Evolutionary conservation across 371 early-diverging fungal genomes (phyloP), one percentile per base, ranked within the genome.

Genomic region (Sporodiniella umbellata): DNA sequence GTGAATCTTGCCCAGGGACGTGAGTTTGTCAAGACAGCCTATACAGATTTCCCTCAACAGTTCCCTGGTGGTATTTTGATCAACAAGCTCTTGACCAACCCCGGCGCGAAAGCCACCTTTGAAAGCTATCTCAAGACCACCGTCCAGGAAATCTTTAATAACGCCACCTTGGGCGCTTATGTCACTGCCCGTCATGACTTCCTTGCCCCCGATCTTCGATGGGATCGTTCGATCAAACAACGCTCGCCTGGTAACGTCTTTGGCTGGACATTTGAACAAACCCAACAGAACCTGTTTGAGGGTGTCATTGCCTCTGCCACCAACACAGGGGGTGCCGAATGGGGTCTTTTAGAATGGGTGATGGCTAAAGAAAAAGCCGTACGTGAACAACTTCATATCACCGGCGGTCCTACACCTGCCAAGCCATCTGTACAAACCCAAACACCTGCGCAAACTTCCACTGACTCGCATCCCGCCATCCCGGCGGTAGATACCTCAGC

Each of bases 331-430:
- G 81, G 78, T 47, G 76, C 71, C 35, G 56, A 58, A 8, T 70
- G 56, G 51, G 81, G 81, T 64, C 49, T 81, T 24, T 40, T 78
- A n/a, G 68, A 79, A 58, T 81, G 78, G 78, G 49, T 75, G n/a
- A 33, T 42, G 18, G 60, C 64, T 12, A 66, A 66, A 45, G 51
- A 57, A 42, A 31, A 62, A 10, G 58, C 63, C 35, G 70, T 70
- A n/a, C n/a, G n/a, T n/a, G n/a, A n/a, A n/a, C n/a, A n/a, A n/a
- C n/a, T n/a, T n/a, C n/a, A n/a, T n/a, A n/a, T n/a, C n/a, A n/a
- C n/a, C n/a, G n/a, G n/a, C n/a, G n/a, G n/a, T n/a, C n/a, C n/a
- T n/a, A n/a, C n/a, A n/a, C n/a, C n/a, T n/a, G n/a, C n/a, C n/a
- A n/a, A n/a, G n/a, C n/a, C n/a, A n/a, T n/a, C n/a, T n/a, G n/a